Percentiles rank a stretch among this genome's conserved stretches.
These are phyloP conservation scores for Aaosphaeria pasadenensis DNA, from an alignment of 2,329 filamentous ascomycete genomes.

Conservation along the genomic window DNA sequence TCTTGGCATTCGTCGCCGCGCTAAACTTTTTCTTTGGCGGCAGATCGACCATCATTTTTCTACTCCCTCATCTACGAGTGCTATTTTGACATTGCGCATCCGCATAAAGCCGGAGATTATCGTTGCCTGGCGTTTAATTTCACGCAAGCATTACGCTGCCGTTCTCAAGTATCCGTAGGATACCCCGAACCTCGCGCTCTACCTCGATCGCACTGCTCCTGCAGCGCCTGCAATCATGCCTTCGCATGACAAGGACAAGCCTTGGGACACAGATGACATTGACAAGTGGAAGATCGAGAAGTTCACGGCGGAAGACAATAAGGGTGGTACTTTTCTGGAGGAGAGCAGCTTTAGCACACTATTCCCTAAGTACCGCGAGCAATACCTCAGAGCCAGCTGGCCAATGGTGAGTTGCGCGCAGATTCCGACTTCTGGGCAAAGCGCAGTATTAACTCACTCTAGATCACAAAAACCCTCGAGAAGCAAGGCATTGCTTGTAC, in stretches of 20 bases:
- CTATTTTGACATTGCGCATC: no score
- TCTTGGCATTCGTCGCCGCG: no score
- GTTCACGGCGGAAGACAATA: conserved; percentile 84
- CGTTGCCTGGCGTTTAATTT: no score
- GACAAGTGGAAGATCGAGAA: conserved; percentile 89
- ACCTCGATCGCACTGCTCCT: conserved; percentile 6
- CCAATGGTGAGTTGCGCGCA: conserved; percentile 51
- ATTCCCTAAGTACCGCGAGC: conserved; percentile 95
- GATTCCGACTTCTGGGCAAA: no score
- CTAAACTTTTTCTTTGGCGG: no score
- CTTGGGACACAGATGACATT: conserved; percentile 90
- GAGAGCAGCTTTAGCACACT: conserved; percentile 85
- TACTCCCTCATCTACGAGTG: no score
- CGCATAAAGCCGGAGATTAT: no score
- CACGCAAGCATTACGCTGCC: no score
- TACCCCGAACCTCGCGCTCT: background rate
- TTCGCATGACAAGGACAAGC: conserved; percentile 81
- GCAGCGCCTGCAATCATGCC: conserved; percentile 63
- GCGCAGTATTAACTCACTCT: no score
- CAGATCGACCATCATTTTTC: no score
- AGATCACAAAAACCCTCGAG: conserved; percentile 78
- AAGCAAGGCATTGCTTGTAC: conserved; percentile 87
- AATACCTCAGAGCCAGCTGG: conserved; percentile 91
- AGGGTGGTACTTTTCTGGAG: conserved; percentile 80
- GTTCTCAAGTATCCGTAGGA: no score